Evolutionary conservation across 768 basidiomycete genomes (phyloP), one percentile per base, ranked within the genome.

Genomic region (Tylopilus vinaceipallidus): DNA sequence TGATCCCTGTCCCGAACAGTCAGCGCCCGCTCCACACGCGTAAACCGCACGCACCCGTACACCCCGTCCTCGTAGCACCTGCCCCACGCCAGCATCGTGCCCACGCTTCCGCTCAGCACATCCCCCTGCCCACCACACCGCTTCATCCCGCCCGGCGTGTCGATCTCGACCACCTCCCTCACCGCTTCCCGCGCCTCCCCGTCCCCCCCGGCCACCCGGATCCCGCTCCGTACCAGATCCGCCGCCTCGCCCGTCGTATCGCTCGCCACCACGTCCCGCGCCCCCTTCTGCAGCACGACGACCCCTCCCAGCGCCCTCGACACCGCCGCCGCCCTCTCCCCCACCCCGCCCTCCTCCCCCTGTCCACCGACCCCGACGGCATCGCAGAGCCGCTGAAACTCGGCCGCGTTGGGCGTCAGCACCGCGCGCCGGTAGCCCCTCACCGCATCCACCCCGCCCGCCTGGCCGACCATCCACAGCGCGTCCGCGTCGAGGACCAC

Each of bases 91-190:
- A 98, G 74, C 65, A 97, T 82, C 2, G 92, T 82, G 0, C 94
- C 97, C 10, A 93, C 86, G 37, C 79, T 76, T 12, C 97, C 97
- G 59, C 86, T 88, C 47, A 98, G 67, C 32, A 99, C 83, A 69
- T 99, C 97, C 0, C 97, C 97, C 66, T 98, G 97, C 1, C 97
- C 97, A 12, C 97, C 95, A 60, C 92, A 95, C 47, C 97, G 75
- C 71, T 95, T 95, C 59, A 91, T 58, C 2, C 95, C 94, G 2
- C 97, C 97, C 46, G 80, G 71, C 0, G 76, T 70, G 54, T 88
- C 83, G 24, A 88, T 82, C 45, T 78, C 75, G 4, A 93, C 69
- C 4, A 80, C 78, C 60, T 87, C 83, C 49, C 75, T 73, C 33
- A 77, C 74, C 33, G 73, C 75, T 53, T 82, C 79, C 45, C 77